Conservation (phyloP, 805 yeast species). For the Nematodospora valgi region DNA sequence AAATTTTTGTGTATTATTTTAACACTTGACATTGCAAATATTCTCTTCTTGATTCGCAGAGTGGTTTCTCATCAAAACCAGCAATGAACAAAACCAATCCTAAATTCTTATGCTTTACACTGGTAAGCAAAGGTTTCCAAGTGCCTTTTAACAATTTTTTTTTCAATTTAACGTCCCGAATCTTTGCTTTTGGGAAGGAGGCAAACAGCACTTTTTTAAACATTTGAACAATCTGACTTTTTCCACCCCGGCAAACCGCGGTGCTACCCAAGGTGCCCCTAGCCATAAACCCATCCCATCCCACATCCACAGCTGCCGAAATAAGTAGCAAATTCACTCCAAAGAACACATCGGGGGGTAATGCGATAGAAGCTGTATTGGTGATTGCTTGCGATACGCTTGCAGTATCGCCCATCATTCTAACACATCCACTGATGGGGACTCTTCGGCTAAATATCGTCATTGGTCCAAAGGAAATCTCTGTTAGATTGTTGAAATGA, state of each 20-base stretch:
- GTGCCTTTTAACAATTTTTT: not conserved
- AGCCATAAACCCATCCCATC: conserved; percentile 2
- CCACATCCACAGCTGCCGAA: conserved; percentile 2
- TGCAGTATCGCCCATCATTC: not conserved
- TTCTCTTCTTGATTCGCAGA: conserved; percentile 7
- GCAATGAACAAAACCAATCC: conserved; percentile 8
- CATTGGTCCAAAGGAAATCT: no score
- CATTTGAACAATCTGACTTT: conserved; percentile 4
- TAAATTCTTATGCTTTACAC: conserved; percentile 7
- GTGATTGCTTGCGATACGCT: no score
- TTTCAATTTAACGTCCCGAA: conserved; percentile 2
- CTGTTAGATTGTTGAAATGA: not conserved
- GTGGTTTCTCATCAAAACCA: conserved; percentile 7
- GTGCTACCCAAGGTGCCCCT: not conserved
- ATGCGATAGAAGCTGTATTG: no score
- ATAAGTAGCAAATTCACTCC: conserved; percentile 1
- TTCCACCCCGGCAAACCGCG: conserved; percentile 3
- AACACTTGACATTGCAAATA: conserved; percentile 2
- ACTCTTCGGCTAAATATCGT: no score
- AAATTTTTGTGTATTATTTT: not conserved
- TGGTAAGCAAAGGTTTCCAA: conserved; percentile 6
- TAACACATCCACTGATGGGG: conserved; percentile 1
- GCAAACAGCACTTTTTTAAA: conserved; percentile 6
- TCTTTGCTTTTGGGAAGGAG: conserved; percentile 7
- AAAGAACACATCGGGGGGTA: conserved; percentile 4